phyloP scores from a whole-genome alignment of 2,329 filamentous ascomycete genomes.

The Verticillium longisporum region DNA sequence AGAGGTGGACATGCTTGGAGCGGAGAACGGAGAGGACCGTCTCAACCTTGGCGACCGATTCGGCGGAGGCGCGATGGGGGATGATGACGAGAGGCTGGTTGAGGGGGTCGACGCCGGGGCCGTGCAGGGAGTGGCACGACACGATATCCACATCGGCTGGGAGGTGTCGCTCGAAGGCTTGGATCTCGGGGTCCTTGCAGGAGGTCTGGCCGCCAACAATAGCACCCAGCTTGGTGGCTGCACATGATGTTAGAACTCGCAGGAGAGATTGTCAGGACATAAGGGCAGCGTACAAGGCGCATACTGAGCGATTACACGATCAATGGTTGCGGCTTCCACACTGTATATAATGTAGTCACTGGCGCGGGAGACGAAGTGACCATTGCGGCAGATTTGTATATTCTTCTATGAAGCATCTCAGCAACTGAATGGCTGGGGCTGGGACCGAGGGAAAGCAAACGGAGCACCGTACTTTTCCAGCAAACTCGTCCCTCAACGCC shows the following conservation, averaged over 20 bases:
- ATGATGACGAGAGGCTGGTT: slow-evolving; percentile 92
- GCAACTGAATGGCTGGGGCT: not conserved
- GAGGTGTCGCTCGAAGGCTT: slow-evolving; percentile 83
- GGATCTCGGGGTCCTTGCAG: slow-evolving; percentile 94
- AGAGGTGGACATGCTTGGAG: slow-evolving; percentile 82
- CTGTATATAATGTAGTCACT: slow-evolving; percentile 99
- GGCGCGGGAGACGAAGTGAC: slow-evolving; percentile 87
- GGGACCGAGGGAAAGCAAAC: slow-evolving; percentile 9
- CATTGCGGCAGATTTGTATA: slow-evolving; percentile 87
- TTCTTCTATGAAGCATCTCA: slow-evolving; percentile 45
- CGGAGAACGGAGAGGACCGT: slow-evolving; percentile 73
- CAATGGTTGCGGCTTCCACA: slow-evolving; percentile 89
- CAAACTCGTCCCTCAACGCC: slow-evolving; percentile 7
- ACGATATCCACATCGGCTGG: slow-evolving; percentile 87
- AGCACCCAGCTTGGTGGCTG: slow-evolving; percentile 89
- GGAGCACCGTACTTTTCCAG: slow-evolving; percentile 72
- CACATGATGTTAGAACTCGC: slow-evolving; percentile 4
- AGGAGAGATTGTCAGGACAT: slow-evolving; percentile 1
- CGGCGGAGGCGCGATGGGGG: slow-evolving; percentile 78
- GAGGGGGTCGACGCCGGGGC: slow-evolving; percentile 78
- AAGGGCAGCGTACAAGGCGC: slow-evolving; percentile 70
- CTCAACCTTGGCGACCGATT: slow-evolving; percentile 72
- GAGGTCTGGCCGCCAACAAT: slow-evolving; percentile 97
- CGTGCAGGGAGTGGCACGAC: slow-evolving; percentile 94
- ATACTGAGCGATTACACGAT: slow-evolving; percentile 78